A percentile compares a stretch with the other conserved stretches of the same genome.
Conservation (phyloP, 768 basidiomycete species). For the Amanita exitialis region DNA sequence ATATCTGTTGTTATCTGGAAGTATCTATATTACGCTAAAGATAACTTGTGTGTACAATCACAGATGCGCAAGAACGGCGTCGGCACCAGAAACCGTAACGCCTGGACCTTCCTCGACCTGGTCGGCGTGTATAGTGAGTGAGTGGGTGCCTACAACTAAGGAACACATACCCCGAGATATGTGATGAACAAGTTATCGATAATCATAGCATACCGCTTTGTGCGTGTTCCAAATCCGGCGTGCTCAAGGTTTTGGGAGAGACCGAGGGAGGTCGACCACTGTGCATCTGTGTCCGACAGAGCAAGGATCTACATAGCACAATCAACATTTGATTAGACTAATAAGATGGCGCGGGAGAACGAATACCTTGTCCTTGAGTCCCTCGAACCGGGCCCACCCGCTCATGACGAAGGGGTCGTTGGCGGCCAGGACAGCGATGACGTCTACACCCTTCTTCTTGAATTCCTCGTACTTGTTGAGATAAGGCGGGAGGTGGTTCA, state of each 20-base stretch:
- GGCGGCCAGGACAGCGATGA: constrained; percentile 63
- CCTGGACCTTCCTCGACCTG: constrained; percentile 39
- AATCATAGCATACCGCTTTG: constrained; percentile 52
- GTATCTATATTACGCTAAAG: too few relatives aligned
- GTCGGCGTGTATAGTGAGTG: constrained; percentile 6
- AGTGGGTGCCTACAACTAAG: background rate
- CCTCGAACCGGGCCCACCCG: constrained; percentile 50
- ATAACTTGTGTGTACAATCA: background rate
- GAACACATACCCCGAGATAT: constrained; percentile 38
- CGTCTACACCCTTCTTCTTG: constrained; percentile 68
- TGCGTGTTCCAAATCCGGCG: constrained; percentile 45
- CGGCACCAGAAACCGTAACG: constrained; percentile 48
- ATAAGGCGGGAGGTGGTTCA: constrained; percentile 54
- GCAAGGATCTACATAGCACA: constrained; percentile 36
- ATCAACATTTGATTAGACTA: too few relatives aligned
- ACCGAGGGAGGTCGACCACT: constrained; percentile 48
- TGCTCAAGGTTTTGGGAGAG: constrained; percentile 42
- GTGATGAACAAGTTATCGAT: constrained; percentile 64
- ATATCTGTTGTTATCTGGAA: background rate
- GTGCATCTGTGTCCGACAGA: constrained; percentile 43
- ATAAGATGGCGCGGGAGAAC: too few relatives aligned
- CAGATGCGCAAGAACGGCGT: constrained; percentile 43
- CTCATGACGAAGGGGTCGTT: constrained; percentile 76
- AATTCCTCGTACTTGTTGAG: constrained; percentile 62
- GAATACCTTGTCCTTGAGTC: constrained; percentile 56